These are phyloP conservation scores for Leishmania aethiopica DNA, from an alignment of 208 protist species.

Conservation along the genomic window DNA sequence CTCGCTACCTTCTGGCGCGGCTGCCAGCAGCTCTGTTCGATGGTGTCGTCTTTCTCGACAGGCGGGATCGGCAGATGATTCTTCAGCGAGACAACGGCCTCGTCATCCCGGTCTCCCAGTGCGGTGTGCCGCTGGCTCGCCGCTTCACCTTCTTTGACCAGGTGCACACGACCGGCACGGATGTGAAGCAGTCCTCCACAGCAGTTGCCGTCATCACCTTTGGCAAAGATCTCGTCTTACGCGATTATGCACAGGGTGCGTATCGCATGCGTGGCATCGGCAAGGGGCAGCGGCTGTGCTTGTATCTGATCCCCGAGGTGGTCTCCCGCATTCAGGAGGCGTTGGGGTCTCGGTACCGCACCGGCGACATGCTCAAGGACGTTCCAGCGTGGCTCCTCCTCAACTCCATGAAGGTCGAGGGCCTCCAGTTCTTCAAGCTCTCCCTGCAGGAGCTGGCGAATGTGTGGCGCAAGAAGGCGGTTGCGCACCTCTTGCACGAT, in stretches of 20 bases:
- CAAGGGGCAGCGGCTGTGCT: constrained; percentile 89
- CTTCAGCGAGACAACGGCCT: constrained; percentile 86
- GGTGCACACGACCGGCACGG: constrained; percentile 96
- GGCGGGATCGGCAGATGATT: constrained; percentile 93
- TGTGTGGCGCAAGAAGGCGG: constrained; percentile 89
- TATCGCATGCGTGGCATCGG: constrained; percentile 95
- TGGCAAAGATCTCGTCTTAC: constrained; percentile 96
- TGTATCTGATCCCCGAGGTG: constrained; percentile 95
- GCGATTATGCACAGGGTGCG: constrained; percentile 94
- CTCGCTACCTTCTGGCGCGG: constrained; percentile 80
- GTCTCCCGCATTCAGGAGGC: constrained; percentile 63
- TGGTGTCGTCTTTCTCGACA: constrained; percentile 95
- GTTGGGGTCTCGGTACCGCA: constrained; percentile 43
- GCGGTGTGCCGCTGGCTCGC: constrained; percentile 88
- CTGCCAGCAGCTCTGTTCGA: constrained; percentile 81
- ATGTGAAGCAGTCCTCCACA: constrained; percentile 93
- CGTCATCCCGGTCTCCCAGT: constrained; percentile 88
- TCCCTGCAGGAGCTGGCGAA: constrained; percentile 90
- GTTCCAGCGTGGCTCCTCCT: constrained; percentile 91
- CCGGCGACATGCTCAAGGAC: constrained; percentile 68
- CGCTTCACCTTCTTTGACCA: constrained; percentile 95
- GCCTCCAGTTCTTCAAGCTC: constrained; percentile 90
- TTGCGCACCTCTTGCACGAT: constrained; percentile 71
- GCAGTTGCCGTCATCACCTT: constrained; percentile 93
- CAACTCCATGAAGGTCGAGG: constrained; percentile 88